Conservation (phyloP, 345 rosid genomes). For the Arabidopsis arenosa region DNA sequence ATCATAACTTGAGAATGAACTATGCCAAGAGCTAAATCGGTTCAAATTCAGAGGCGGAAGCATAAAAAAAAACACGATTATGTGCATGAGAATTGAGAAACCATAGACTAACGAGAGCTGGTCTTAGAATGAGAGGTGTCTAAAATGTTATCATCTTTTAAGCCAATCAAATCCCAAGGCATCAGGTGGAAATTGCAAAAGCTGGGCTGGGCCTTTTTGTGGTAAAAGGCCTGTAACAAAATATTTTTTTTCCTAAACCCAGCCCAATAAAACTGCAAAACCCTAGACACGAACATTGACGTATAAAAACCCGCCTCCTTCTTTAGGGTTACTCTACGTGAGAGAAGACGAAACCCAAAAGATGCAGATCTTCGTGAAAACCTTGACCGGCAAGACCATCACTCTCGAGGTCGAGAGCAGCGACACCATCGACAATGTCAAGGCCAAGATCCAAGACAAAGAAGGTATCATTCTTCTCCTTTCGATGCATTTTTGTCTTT, state of each 20-base stretch:
- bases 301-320: slow-evolving; percentile 17
- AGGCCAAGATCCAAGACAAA: slow-evolving; percentile 93
- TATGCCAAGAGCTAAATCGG: no score
- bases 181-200: neutral
- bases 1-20: no score
- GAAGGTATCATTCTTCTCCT: slow-evolving; percentile 53
- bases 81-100: no score
- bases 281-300: slow-evolving; percentile 9
- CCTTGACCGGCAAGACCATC: slow-evolving; percentile 93
- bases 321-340: slow-evolving; percentile 5
- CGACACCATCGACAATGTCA: slow-evolving; percentile 89
- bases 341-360: slow-evolving; percentile 30
- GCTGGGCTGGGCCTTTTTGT: neutral
- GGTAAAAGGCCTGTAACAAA: neutral
- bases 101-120: neutral
- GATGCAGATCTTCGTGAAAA: slow-evolving; percentile 96
- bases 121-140: neutral
- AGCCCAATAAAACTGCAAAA: slow-evolving; percentile 24
- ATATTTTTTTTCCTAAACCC: neutral
- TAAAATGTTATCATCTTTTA: no score
- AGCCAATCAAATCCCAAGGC: neutral
- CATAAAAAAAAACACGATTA: no score
- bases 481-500: neutral
- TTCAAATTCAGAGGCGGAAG: no score
- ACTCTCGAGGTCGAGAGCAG: slow-evolving; percentile 95